Percentiles rank a stretch among this genome's conserved stretches.
Conservation (phyloP, 106 monocot species). For the Gastrodia elata region DNA sequence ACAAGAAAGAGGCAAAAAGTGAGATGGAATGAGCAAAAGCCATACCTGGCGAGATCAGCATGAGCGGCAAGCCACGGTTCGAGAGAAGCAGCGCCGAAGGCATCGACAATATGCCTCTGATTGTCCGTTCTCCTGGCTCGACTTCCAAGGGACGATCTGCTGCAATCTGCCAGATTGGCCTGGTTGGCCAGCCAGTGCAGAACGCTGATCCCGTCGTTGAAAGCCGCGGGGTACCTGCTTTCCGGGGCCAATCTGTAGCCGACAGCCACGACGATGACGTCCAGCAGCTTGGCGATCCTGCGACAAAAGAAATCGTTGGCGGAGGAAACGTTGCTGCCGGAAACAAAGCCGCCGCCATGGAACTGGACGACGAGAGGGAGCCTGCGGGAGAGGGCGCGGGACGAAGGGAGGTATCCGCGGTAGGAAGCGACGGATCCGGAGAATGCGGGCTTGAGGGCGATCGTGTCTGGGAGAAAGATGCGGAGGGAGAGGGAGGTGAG, state of each 20-base stretch:
- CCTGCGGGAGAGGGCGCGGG: slow-evolving; percentile 13
- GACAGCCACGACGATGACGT: slow-evolving; percentile 82
- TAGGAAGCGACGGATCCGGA: slow-evolving; percentile 20
- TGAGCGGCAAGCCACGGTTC: slow-evolving; percentile 94
- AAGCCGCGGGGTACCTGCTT: slow-evolving; percentile 81
- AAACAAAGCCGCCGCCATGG: slow-evolving; percentile 77
- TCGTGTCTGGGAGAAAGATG: slow-evolving; percentile 70
- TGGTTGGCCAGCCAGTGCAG: slow-evolving; percentile 82
- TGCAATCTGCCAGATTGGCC: slow-evolving; percentile 75
- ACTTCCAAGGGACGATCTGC: slow-evolving; percentile 27
- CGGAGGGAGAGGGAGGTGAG: slow-evolving; percentile 81
- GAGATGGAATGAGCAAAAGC: slow-evolving; percentile 1
- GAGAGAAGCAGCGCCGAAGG: slow-evolving; percentile 64
- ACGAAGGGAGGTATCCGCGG: slow-evolving; percentile 52
- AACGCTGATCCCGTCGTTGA: slow-evolving; percentile 81
- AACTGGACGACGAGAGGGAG: slow-evolving; percentile 82
- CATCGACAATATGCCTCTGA: slow-evolving; percentile 36
- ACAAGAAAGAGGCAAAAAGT: not conserved
- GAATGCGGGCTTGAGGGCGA: no score
- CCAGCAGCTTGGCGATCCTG: slow-evolving; percentile 59
- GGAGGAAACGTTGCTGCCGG: slow-evolving; percentile 54
- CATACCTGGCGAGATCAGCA: slow-evolving; percentile 76
- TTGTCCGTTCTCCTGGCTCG: slow-evolving; percentile 21
- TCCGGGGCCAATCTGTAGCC: slow-evolving; percentile 91
- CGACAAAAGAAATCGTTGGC: slow-evolving; percentile 88